Conservation (phyloP, 2,329 filamentous ascomycete genomes). For the Fusarium sp. region DNA sequence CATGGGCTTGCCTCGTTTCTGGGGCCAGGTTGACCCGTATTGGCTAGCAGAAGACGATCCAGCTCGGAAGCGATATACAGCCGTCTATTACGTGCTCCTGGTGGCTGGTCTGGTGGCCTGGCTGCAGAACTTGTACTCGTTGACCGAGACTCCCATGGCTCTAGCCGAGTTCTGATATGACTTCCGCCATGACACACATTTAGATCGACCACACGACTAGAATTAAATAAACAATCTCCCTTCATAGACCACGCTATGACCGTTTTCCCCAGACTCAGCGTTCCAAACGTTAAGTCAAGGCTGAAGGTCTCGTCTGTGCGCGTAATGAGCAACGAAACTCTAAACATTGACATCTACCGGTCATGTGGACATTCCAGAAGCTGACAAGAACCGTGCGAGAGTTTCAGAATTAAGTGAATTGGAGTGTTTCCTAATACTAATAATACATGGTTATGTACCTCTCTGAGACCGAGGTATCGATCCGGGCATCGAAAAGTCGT, state of each 20-base stretch:
- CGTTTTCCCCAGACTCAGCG: background rate
- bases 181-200: background rate
- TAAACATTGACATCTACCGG: background rate
- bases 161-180: conserved; percentile 44
- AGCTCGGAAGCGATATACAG: conserved; percentile 65
- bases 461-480: conserved; percentile 53
- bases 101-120: conserved; percentile 75
- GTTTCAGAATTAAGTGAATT: conserved; percentile 6
- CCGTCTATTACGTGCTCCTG: conserved; percentile 80
- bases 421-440: conserved; percentile 2
- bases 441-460: conserved; percentile 26
- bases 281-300: conserved; percentile 10
- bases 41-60: conserved; percentile 46
- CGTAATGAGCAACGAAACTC: background rate
- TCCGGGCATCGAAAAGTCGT: conserved; percentile 57
- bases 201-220: background rate
- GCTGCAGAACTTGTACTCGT: conserved; percentile 71
- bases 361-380: background rate
- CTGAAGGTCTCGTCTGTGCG: conserved; percentile 21
- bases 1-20: conserved; percentile 86
- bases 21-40: conserved; percentile 73
- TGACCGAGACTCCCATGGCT: conserved; percentile 65
- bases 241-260: conserved; percentile 18
- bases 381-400: background rate
- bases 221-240: conserved; percentile 1